These are phyloP conservation scores for Fusarium sulawesiense DNA, from an alignment of 2,329 filamentous ascomycete species.

Conservation along the genomic window DNA sequence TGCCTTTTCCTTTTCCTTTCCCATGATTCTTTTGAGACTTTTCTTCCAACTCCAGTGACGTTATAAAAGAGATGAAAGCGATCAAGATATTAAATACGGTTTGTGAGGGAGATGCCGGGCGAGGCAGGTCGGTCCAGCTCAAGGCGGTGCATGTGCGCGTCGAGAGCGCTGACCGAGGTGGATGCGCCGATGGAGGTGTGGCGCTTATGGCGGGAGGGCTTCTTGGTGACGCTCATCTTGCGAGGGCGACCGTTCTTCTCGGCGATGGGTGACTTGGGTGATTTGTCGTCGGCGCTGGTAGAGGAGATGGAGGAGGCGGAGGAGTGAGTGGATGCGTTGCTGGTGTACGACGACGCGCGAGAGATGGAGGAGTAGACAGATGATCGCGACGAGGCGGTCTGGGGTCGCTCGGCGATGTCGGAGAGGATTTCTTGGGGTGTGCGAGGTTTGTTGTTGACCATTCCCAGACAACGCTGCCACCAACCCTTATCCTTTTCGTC, in stretches of 20 bases:
- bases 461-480: conserved; percentile 47
- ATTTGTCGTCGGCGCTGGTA: conserved; percentile 36
- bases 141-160: conserved; percentile 43
- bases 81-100: conserved; percentile 37
- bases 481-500: conserved; percentile 45
- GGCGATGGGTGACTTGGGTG: conserved; percentile 25
- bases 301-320: conserved; percentile 44
- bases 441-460: conserved; percentile 38
- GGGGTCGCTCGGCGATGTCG: conserved; percentile 41
- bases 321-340: conserved; percentile 37
- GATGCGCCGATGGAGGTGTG: conserved; percentile 38
- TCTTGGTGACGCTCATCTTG: conserved; percentile 48
- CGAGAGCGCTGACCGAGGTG: conserved; percentile 40
- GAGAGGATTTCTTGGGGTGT: conserved; percentile 47
- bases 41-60: conserved; percentile 6
- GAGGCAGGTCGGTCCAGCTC: conserved; percentile 46
- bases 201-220: conserved; percentile 41
- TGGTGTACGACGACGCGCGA: conserved; percentile 44
- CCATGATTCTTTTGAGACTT: neutral
- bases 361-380: conserved; percentile 45
- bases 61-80: neutral
- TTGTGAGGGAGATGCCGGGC: conserved; percentile 45
- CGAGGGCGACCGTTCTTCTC: conserved; percentile 44
- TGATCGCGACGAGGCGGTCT: conserved; percentile 26
- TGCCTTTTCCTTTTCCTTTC: neutral